Percentiles rank a stretch among this genome's conserved stretches.
These are phyloP conservation scores for Populus nigra DNA, from an alignment of 345 rosid species.

Conservation along the genomic window DNA sequence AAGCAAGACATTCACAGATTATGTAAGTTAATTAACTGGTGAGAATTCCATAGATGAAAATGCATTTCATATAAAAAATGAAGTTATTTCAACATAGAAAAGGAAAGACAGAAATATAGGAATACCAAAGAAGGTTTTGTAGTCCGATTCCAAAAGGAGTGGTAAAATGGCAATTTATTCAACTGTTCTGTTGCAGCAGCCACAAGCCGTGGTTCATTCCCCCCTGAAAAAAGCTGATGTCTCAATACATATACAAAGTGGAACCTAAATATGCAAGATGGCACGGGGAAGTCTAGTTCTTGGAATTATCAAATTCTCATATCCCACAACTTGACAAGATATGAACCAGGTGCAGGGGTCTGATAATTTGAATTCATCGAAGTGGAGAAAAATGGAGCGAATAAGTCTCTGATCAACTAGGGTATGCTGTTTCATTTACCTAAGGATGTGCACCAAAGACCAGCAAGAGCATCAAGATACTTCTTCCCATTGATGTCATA, in stretches of 20 bases:
- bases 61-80: background rate
- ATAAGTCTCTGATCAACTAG: background rate
- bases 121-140: constrained; percentile 92
- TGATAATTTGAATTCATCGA: background rate
- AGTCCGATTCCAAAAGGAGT: constrained; percentile 96
- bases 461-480: constrained; percentile 96
- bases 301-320: background rate
- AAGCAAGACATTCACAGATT: background rate
- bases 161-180: constrained; percentile 85
- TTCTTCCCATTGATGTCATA: constrained; percentile 72
- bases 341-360: background rate
- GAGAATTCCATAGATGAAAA: background rate
- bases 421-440: constrained; percentile 39
- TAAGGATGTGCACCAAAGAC: constrained; percentile 94
- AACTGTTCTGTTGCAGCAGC: constrained; percentile 75
- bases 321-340: background rate
- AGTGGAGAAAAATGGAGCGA: background rate
- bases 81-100: background rate
- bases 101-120: background rate
- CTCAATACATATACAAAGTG: background rate
- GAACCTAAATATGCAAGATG: background rate
- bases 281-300: background rate
- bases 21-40: background rate
- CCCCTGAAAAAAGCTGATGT: constrained; percentile 54
- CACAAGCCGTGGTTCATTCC: constrained; percentile 83